Evolutionary conservation across 345 rosid genomes (phyloP).

Genomic region (Eucalyptus victrix): DNA sequence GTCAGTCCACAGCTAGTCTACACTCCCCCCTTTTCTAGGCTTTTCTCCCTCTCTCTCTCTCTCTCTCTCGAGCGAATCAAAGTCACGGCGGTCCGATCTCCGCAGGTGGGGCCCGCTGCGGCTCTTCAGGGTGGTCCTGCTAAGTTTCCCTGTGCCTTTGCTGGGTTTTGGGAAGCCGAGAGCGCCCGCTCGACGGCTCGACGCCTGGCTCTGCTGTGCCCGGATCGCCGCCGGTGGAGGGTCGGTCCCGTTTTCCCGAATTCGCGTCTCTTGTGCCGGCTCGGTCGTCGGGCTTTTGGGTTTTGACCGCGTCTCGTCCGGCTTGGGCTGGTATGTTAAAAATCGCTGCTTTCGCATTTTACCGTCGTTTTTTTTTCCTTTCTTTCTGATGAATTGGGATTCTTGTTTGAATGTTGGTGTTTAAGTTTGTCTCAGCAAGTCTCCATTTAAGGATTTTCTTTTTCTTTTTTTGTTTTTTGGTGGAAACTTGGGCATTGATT

Average conservation of each 20-base stretch:
- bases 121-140: background rate
- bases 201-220: background rate
- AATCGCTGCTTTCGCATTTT: background rate
- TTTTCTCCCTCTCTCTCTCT: background rate
- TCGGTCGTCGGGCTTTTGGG: background rate
- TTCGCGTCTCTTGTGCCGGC: background rate
- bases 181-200: background rate
- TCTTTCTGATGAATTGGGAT: background rate
- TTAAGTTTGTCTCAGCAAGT: background rate
- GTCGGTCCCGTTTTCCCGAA: background rate
- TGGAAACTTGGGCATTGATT: background rate
- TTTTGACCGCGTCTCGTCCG: background rate
- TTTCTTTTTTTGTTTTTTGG: background rate
- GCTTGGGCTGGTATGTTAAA: background rate
- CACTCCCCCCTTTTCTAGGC: background rate
- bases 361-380: background rate
- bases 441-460: background rate
- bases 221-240: background rate
- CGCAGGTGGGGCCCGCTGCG: background rate
- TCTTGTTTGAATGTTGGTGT: background rate
- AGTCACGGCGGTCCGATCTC: background rate
- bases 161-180: background rate
- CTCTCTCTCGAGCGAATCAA: background rate
- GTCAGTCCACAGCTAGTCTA: background rate
- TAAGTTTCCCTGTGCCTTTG: background rate